Evolutionary conservation across 2,329 filamentous ascomycete species (phyloP), one percentile per base, ranked within the genome.

Genomic region (Neofusicoccum sp.): DNA sequence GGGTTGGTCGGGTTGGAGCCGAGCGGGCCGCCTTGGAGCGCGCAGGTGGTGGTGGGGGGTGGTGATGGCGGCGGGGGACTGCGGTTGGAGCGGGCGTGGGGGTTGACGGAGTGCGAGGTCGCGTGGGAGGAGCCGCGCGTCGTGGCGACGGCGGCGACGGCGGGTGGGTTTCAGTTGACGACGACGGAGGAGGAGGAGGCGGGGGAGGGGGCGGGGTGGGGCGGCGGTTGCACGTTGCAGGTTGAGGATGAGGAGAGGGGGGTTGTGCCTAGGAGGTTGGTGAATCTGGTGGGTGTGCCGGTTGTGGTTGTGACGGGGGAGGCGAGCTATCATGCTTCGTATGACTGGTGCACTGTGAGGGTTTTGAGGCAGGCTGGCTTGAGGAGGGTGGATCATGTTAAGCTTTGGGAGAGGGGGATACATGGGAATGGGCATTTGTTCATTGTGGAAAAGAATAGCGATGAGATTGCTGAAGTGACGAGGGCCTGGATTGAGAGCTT

Each of bases 1-100:
- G 16, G 78, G 79, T 0, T 74, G 74, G 11, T 77, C 78, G 63
- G 78, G 75, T 6, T 84, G 78, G 79, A 47, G 16, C 43, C 54
- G 22, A 45, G 14, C 39, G 39, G 36, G 16, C 50, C 50, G 50
- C 36, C 50, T 36, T 56, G 34, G 36, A 14, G 22, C 22, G 50
- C 12, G 50, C 50, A 41, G 50, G 2, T 14, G 16, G 16, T 41
- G 4, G 47, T 29, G 3, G 36, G 50, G 8, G 36, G 36, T 2
- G 12, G 16, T 39, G 34, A 11, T 14, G 36, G 16, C 16, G 22
- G 22, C 22, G 22, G 22, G 29, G 22, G 22, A 14, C 6, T 22
- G 36, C 14, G 5, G 22, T 9, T 8, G 36, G 8, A 6, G 36
- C 3, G 2, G 6, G 28, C 1, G 39, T 6, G 6, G 37, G 37